Percentiles rank a stretch among this genome's conserved stretches.
Evolutionary conservation across 495 filamentous ascomycete genomes (phyloP).

Genomic region (Eremomyces bilateralis): DNA sequence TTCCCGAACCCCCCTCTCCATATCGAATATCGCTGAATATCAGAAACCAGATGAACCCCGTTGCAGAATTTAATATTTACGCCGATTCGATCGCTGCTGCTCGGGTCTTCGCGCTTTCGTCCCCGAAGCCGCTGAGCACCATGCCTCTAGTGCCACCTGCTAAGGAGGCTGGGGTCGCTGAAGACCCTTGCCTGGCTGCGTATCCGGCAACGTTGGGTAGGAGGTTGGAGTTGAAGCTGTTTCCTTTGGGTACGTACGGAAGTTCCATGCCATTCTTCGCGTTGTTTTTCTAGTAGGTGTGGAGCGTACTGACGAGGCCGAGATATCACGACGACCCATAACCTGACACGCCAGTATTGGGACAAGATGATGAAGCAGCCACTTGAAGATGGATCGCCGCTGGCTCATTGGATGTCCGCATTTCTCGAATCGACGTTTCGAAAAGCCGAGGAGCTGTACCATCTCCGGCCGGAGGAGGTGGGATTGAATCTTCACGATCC

Average conservation of each 20-base stretch:
- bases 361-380: slow-evolving; percentile 28
- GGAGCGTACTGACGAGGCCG: neutral
- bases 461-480: slow-evolving; percentile 22
- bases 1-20: slow-evolving; percentile 13
- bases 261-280: neutral
- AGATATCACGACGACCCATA: slow-evolving; percentile 60
- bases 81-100: slow-evolving; percentile 43
- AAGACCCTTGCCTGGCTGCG: slow-evolving; percentile 26
- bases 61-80: slow-evolving; percentile 29
- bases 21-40: slow-evolving; percentile 13
- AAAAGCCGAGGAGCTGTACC: slow-evolving; percentile 40
- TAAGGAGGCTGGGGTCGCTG: slow-evolving; percentile 7
- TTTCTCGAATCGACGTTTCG: slow-evolving; percentile 59
- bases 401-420: slow-evolving; percentile 60
- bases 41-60: slow-evolving; percentile 24
- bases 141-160: slow-evolving; percentile 30
- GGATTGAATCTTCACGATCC: slow-evolving; percentile 71
- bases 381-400: slow-evolving; percentile 38
- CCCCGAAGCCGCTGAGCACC: slow-evolving; percentile 42
- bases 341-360: slow-evolving; percentile 39
- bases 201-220: slow-evolving; percentile 46
- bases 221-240: slow-evolving; percentile 51
- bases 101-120: slow-evolving; percentile 74
- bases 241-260: slow-evolving; percentile 39
- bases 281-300: neutral